These are phyloP conservation scores for Cymodocea nodosa DNA, from an alignment of 116 monocot genomes.

Conservation along the genomic window DNA sequence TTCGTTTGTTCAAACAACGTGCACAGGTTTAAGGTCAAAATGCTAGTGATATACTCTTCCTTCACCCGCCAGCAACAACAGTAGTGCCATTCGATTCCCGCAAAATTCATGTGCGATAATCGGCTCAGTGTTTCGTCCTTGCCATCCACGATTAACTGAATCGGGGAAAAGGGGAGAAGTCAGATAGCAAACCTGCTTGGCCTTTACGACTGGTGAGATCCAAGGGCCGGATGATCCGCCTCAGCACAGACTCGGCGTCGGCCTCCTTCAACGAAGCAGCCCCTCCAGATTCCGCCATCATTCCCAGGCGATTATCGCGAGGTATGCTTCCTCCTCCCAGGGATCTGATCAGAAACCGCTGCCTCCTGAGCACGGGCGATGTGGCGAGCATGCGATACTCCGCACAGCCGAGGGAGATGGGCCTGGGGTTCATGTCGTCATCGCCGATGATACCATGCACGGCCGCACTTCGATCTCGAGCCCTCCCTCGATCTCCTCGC, in stretches of 20 bases:
- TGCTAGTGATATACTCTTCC: too few relatives aligned
- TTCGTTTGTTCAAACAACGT: too few relatives aligned
- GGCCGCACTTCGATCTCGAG: too few relatives aligned
- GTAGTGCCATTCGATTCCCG: too few relatives aligned
- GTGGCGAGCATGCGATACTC: conserved; percentile 10
- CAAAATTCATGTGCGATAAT: too few relatives aligned
- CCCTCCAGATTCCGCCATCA: conserved; percentile 10
- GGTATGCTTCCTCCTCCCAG: conserved; percentile 20
- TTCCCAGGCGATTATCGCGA: background rate
- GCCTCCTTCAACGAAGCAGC: conserved; percentile 16
- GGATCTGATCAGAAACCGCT: conserved; percentile 47
- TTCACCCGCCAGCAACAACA: too few relatives aligned
- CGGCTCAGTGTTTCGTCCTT: background rate
- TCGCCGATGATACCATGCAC: too few relatives aligned
- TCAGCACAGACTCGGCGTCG: conserved; percentile 42
- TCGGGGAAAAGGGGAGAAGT: background rate
- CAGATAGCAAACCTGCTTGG: conserved; percentile 54
- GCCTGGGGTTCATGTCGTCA: too few relatives aligned
- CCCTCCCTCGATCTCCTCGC: background rate
- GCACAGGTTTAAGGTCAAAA: too few relatives aligned
- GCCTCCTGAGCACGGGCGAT: conserved; percentile 54
- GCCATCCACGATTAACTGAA: background rate
- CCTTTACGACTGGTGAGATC: conserved; percentile 54
- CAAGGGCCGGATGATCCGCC: conserved; percentile 47
- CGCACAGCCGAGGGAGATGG: background rate